Evolutionary conservation across 495 filamentous ascomycete genomes (phyloP).

Genomic region (Tuber aestivum): DNA sequence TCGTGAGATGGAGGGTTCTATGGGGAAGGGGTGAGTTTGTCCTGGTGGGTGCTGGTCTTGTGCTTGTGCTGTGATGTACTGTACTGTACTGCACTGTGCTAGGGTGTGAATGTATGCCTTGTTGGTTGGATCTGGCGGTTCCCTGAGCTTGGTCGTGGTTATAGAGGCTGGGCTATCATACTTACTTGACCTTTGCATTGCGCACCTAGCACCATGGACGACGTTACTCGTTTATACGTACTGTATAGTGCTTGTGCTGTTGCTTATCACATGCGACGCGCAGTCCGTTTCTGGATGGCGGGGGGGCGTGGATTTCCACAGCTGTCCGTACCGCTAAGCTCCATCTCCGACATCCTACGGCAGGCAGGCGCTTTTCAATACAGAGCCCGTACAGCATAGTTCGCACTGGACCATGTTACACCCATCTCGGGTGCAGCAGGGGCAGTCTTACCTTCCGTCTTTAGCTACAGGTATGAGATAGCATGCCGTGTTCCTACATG

Average conservation of each 20-base stretch:
- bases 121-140: conserved; percentile 22
- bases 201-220: not conserved
- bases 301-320: not conserved
- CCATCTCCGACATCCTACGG: not conserved
- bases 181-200: conserved; percentile 19
- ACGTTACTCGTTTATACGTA: not conserved
- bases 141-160: conserved; percentile 8
- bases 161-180: no score
- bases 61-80: not conserved
- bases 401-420: not conserved
- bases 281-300: not conserved
- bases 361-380: not conserved
- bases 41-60: conserved; percentile 4
- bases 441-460: not conserved
- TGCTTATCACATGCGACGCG: not conserved
- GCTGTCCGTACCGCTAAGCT: not conserved
- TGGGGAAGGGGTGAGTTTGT: no score
- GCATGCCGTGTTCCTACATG: not conserved
- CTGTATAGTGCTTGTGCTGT: no score
- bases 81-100: no score
- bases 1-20: no score
- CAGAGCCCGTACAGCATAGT: not conserved
- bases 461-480: not conserved
- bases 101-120: conserved; percentile 7
- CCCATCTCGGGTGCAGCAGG: not conserved